Conservation (phyloP, 805 yeast species). For the Lachancea nothofagi region DNA sequence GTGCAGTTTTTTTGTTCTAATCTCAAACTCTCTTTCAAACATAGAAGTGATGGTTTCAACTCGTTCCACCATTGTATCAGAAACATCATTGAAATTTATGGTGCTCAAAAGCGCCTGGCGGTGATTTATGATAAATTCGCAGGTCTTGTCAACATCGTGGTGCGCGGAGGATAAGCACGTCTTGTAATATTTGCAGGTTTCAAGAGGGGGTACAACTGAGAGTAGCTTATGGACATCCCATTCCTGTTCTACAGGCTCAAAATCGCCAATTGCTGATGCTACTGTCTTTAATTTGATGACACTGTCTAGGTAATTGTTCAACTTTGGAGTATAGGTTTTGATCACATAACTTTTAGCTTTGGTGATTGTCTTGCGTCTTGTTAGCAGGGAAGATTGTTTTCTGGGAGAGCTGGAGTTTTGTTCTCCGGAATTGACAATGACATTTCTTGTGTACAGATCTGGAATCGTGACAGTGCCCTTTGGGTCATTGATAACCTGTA, state of each 20-base stretch:
- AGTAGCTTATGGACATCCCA: conserved; percentile 2
- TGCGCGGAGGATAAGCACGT: background rate
- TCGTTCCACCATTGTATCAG: conserved; percentile 8
- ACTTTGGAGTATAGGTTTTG: conserved; percentile 29
- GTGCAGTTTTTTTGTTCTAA: conserved; percentile 1
- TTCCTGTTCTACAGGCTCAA: conserved; percentile 2
- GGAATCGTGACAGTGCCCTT: conserved; percentile 38
- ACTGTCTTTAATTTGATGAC: conserved; percentile 18
- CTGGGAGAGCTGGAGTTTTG: conserved; percentile 28
- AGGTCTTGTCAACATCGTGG: conserved; percentile 4
- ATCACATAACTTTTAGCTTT: conserved; percentile 32
- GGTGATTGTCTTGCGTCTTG: conserved; percentile 30
- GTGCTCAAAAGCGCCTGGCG: conserved; percentile 11
- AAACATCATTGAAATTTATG: conserved; percentile 18
- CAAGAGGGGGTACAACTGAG: conserved; percentile 9
- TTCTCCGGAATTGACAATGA: conserved; percentile 18
- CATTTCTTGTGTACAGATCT: conserved; percentile 38
- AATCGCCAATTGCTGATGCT: conserved; percentile 13
- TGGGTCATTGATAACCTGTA: conserved; percentile 33
- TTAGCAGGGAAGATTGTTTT: conserved; percentile 33
- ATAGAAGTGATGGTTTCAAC: conserved; percentile 1
- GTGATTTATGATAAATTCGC: conserved; percentile 7
- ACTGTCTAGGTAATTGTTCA: conserved; percentile 23
- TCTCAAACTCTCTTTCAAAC: conserved; percentile 9
- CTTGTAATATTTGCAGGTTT: conserved; percentile 6